phyloP scores from a whole-genome alignment of 2,329 filamentous ascomycete genomes.

The Amesomyces nigricolor region DNA sequence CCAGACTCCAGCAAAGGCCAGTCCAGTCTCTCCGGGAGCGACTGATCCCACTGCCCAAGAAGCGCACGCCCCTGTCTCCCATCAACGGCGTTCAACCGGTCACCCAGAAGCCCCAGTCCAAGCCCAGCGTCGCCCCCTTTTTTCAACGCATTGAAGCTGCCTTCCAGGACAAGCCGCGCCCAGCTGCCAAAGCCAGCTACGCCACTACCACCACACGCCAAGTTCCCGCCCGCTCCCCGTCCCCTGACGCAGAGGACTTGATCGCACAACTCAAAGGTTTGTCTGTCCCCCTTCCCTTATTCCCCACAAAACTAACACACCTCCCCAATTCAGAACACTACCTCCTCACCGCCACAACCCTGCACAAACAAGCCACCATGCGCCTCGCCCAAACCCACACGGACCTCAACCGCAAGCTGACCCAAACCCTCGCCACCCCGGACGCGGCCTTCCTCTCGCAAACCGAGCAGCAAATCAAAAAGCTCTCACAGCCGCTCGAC shows the following conservation, averaged over 20 bases:
- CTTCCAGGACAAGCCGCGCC: slow-evolving; percentile 4
- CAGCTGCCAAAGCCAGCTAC: neutral
- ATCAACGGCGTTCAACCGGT: too few relatives aligned
- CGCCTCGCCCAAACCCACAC: slow-evolving; percentile 15
- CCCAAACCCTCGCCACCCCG: neutral
- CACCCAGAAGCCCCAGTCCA: neutral
- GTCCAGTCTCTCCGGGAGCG: slow-evolving; percentile 13
- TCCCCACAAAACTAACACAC: neutral
- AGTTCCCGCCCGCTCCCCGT: neutral
- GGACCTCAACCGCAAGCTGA: slow-evolving; percentile 5
- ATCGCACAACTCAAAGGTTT: slow-evolving; percentile 19
- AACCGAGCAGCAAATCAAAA: slow-evolving; percentile 8
- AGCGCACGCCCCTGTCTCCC: neutral
- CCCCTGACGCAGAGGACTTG: slow-evolving; percentile 13
- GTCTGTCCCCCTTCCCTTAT: neutral
- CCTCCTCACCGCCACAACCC: slow-evolving; percentile 13
- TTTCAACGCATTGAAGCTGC: slow-evolving; percentile 17
- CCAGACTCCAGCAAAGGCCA: neutral
- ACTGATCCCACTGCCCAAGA: slow-evolving; percentile 4
- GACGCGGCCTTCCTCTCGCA: slow-evolving; percentile 15
- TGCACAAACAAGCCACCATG: slow-evolving; percentile 12
- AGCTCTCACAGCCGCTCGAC: slow-evolving; percentile 13
- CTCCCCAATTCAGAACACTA: slow-evolving; percentile 18
- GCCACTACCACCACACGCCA: neutral
- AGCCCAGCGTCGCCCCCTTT: slow-evolving; percentile 17